A percentile compares a stretch with the other conserved stretches of the same genome.
phyloP scores from a whole-genome alignment of 2,329 filamentous ascomycete species.

The Aspergillus jensenii region DNA sequence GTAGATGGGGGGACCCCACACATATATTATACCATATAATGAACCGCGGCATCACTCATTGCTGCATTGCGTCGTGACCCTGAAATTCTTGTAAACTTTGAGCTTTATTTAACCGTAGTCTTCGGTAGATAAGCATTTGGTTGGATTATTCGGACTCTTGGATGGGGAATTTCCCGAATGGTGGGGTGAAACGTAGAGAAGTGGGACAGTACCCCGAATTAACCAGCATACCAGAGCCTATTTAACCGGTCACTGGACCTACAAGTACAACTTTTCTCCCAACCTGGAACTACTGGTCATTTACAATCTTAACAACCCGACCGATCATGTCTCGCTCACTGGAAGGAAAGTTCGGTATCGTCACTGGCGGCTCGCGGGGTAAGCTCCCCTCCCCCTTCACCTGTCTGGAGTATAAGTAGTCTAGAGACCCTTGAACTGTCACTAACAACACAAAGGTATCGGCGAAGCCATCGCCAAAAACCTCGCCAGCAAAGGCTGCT shows the following conservation, averaged over 20 bases:
- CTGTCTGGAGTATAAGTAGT: too few relatives aligned
- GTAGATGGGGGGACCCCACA: slow-evolving; percentile 6
- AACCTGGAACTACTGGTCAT: background rate
- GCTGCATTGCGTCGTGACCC: background rate
- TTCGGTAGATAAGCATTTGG: background rate
- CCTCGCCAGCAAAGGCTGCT: slow-evolving; percentile 70
- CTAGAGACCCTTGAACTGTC: background rate
- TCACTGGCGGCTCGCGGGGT: slow-evolving; percentile 80
- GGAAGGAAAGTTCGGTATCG: slow-evolving; percentile 75
- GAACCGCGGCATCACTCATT: background rate
- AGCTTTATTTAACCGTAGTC: slow-evolving; percentile 10
- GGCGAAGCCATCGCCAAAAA: slow-evolving; percentile 68
- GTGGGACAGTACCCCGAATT: slow-evolving; percentile 2
- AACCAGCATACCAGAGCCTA: slow-evolving; percentile 5
- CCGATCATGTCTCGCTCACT: slow-evolving; percentile 39
- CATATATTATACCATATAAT: slow-evolving; percentile 8
- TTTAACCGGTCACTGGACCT: background rate
- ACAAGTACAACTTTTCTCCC: too few relatives aligned
- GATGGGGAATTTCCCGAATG: slow-evolving; percentile 28
- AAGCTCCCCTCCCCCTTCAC: slow-evolving; percentile 19
- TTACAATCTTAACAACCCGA: too few relatives aligned
- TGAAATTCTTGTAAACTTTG: background rate
- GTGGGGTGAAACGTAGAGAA: slow-evolving; percentile 6
- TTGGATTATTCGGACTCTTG: slow-evolving; percentile 6
- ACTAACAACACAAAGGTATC: slow-evolving; percentile 59